A percentile compares a stretch with the other conserved stretches of the same genome.
These are phyloP conservation scores for Huntiella bhutanensis DNA, from an alignment of 2,329 filamentous ascomycete species.

Conservation along the genomic window DNA sequence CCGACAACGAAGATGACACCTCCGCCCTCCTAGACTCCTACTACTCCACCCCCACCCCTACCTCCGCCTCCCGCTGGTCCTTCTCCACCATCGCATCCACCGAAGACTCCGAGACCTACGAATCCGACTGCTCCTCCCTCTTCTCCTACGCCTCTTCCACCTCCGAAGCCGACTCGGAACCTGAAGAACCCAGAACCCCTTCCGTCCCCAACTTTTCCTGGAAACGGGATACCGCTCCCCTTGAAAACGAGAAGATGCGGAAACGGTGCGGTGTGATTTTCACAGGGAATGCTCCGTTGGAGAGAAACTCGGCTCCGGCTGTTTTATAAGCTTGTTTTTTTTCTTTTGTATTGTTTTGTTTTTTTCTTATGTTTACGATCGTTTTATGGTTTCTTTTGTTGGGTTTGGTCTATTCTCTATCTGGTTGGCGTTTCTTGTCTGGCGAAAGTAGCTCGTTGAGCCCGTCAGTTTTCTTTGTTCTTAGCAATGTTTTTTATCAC, in stretches of 20 bases:
- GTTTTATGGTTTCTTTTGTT: not conserved
- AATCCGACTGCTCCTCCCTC: conserved; percentile 10
- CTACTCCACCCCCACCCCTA: conserved; percentile 2
- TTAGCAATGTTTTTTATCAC: conserved; percentile 5
- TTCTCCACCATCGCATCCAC: conserved; percentile 13
- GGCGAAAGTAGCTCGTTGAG: not conserved
- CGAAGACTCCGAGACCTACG: conserved; percentile 4
- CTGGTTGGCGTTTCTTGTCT: not conserved
- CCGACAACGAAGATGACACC: conserved; percentile 3
- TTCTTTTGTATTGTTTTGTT: conserved; percentile 3
- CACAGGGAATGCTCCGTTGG: conserved; percentile 10
- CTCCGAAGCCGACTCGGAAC: conserved; percentile 5
- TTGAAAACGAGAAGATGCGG: conserved; percentile 12
- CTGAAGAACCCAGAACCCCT: conserved; percentile 4
- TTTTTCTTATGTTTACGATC: conserved; percentile 1
- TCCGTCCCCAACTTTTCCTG: conserved; percentile 13
- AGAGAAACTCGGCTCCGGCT: conserved; percentile 12
- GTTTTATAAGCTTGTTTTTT: conserved; percentile 7
- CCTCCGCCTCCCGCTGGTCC: conserved; percentile 14
- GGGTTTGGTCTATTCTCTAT: not conserved
- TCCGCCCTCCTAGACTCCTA: conserved; percentile 6
- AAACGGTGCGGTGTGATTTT: conserved; percentile 15
- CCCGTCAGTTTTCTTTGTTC: conserved; percentile 2
- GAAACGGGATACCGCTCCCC: conserved; percentile 12
- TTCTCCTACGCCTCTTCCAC: not conserved